A percentile compares a stretch with the other conserved stretches of the same genome.
These are phyloP conservation scores for Canavalia gladiata DNA, from an alignment of 306 rosid species.

Conservation along the genomic window DNA sequence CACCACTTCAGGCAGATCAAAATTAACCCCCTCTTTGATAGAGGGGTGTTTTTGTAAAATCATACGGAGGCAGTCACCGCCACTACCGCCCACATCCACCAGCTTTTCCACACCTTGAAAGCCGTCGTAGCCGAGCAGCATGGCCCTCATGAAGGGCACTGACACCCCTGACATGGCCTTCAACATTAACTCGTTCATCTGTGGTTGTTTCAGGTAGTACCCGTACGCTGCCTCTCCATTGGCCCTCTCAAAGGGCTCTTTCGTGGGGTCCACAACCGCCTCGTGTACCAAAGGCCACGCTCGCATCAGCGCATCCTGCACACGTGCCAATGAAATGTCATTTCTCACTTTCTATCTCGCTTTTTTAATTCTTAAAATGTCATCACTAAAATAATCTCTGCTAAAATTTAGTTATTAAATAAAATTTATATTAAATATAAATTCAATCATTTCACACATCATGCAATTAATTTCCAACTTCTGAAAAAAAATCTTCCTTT, in stretches of 20 bases:
- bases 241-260: constrained; percentile 83
- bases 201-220: constrained; percentile 72
- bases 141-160: constrained; percentile 81
- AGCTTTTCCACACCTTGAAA: constrained; percentile 66
- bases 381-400: too few relatives aligned
- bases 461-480: too few relatives aligned
- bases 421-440: too few relatives aligned
- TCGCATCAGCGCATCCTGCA: constrained; percentile 74
- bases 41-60: constrained; percentile 66
- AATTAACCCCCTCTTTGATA: constrained; percentile 72
- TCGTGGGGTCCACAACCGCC: constrained; percentile 79
- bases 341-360: too few relatives aligned
- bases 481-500: too few relatives aligned
- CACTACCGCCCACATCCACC: constrained; percentile 96
- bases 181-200: constrained; percentile 86
- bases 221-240: constrained; percentile 79
- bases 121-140: constrained; percentile 74
- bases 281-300: constrained; percentile 94
- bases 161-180: constrained; percentile 91
- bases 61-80: constrained; percentile 90
- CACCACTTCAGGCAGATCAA: constrained; percentile 85
- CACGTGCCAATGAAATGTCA: too few relatives aligned
- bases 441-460: too few relatives aligned
- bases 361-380: too few relatives aligned
- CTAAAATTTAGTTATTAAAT: too few relatives aligned